These are phyloP conservation scores for Penicillium waksmanii DNA, from an alignment of 495 filamentous ascomycete species.

Conservation along the genomic window DNA sequence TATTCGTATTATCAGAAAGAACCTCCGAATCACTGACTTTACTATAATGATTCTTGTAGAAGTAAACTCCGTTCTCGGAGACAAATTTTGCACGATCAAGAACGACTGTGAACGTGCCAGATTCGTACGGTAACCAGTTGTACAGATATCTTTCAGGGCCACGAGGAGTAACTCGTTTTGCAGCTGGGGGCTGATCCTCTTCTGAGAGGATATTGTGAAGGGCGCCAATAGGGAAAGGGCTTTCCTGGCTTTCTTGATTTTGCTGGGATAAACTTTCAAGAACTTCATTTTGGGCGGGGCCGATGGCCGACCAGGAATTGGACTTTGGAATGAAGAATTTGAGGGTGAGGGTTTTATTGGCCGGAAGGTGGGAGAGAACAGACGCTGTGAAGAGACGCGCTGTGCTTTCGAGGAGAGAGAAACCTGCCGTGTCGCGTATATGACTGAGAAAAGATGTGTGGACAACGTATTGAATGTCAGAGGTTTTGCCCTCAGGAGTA, in stretches of 20 bases:
- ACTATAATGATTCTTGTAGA: conserved; percentile 16
- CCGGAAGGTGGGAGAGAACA: conserved; percentile 17
- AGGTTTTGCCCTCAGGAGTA: conserved; percentile 9
- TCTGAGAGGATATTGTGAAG: conserved; percentile 10
- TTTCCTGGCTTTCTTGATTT: conserved; percentile 9
- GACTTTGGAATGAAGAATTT: conserved; percentile 22
- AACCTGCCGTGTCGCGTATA: conserved; percentile 6
- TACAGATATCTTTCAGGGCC: not conserved
- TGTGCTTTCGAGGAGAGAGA: conserved; percentile 17
- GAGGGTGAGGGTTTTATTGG: conserved; percentile 17
- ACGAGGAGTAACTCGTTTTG: conserved; percentile 13
- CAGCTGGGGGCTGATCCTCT: not conserved
- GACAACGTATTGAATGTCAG: conserved; percentile 25
- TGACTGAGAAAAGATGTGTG: conserved; percentile 19
- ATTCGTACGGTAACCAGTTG: conserved; percentile 1
- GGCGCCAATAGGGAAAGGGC: conserved; percentile 15
- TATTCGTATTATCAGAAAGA: conserved; percentile 11
- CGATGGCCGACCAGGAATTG: conserved; percentile 20
- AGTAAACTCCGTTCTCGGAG: conserved; percentile 21
- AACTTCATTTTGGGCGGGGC: conserved; percentile 14
- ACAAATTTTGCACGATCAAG: conserved; percentile 20
- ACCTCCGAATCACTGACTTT: conserved; percentile 3
- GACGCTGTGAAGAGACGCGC: conserved; percentile 22
- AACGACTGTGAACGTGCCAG: conserved; percentile 18
- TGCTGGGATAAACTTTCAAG: conserved; percentile 8